phyloP scores from a whole-genome alignment of 345 rosid species.

The Carallia brachiata region DNA sequence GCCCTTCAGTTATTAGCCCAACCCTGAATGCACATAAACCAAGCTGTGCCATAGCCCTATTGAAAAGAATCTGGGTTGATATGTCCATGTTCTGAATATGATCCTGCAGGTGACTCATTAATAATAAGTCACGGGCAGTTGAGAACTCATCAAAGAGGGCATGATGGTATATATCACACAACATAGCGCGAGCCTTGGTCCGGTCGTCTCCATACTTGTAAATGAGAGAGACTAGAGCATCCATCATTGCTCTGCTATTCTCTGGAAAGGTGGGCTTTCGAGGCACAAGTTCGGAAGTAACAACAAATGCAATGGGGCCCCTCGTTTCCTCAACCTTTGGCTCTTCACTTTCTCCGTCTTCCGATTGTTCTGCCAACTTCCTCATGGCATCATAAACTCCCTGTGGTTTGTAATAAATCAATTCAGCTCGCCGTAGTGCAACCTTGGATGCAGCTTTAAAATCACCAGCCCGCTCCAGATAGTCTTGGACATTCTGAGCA shows the following conservation, averaged over 20 bases:
- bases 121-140: constrained; percentile 69
- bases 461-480: constrained; percentile 62
- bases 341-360: constrained; percentile 48
- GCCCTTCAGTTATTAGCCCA: constrained; percentile 75
- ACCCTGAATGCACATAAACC: constrained; percentile 89
- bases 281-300: constrained; percentile 71
- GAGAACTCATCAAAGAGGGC: constrained; percentile 80
- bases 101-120: constrained; percentile 96
- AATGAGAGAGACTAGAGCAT: constrained; percentile 75
- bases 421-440: constrained; percentile 74
- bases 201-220: constrained; percentile 92
- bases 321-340: constrained; percentile 51
- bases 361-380: constrained; percentile 68
- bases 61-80: constrained; percentile 89
- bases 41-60: constrained; percentile 95
- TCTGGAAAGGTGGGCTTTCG: constrained; percentile 90
- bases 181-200: constrained; percentile 96
- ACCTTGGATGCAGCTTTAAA: constrained; percentile 82
- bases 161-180: constrained; percentile 93
- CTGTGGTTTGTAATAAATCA: constrained; percentile 88
- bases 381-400: constrained; percentile 96
- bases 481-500: constrained; percentile 88
- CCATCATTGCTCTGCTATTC: constrained; percentile 86
- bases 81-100: constrained; percentile 85
- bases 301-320: constrained; percentile 71